Conservation (phyloP, 208 protist genomes). For the Jaenimonas drosophilae region DNA sequence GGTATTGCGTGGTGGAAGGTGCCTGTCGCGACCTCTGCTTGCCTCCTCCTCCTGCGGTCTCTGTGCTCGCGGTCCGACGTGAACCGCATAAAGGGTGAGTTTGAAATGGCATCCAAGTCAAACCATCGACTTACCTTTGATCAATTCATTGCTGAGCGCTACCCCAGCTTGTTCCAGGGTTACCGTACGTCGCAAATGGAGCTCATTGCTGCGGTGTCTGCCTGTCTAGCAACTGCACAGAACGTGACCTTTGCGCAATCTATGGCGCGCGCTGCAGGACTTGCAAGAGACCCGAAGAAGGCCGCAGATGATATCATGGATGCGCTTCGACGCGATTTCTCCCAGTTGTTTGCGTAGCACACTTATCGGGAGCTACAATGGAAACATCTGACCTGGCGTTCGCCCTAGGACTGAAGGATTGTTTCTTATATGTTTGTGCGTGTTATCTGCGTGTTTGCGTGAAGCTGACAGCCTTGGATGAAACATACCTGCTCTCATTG, state of each 20-base stretch:
- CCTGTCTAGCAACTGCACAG: constrained; percentile 36
- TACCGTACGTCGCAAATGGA: constrained; percentile 64
- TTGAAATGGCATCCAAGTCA: constrained; percentile 24
- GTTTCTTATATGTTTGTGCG: too few relatives aligned
- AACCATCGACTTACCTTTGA: constrained; percentile 64
- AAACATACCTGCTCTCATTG: too few relatives aligned
- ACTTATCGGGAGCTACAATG: too few relatives aligned
- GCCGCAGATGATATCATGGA: constrained; percentile 72
- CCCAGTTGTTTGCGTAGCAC: too few relatives aligned
- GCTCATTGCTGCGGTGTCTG: constrained; percentile 57
- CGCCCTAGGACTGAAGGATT: too few relatives aligned
- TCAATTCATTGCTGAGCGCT: constrained; percentile 58
- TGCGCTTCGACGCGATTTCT: constrained; percentile 56
- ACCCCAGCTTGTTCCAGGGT: constrained; percentile 69
- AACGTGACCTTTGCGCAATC: constrained; percentile 54
- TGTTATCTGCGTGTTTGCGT: too few relatives aligned
- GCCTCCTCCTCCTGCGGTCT: constrained; percentile 49
- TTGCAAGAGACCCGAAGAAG: constrained; percentile 40
- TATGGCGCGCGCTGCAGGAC: constrained; percentile 52
- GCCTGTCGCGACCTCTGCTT: constrained; percentile 41
- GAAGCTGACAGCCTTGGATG: too few relatives aligned
- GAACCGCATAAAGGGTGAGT: constrained; percentile 66
- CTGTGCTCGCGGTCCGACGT: constrained; percentile 55
- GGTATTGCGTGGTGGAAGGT: constrained; percentile 72
- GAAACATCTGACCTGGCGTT: too few relatives aligned